Conservation (phyloP, 2,329 filamentous ascomycete genomes). For the Colletotrichum tabaci region DNA sequence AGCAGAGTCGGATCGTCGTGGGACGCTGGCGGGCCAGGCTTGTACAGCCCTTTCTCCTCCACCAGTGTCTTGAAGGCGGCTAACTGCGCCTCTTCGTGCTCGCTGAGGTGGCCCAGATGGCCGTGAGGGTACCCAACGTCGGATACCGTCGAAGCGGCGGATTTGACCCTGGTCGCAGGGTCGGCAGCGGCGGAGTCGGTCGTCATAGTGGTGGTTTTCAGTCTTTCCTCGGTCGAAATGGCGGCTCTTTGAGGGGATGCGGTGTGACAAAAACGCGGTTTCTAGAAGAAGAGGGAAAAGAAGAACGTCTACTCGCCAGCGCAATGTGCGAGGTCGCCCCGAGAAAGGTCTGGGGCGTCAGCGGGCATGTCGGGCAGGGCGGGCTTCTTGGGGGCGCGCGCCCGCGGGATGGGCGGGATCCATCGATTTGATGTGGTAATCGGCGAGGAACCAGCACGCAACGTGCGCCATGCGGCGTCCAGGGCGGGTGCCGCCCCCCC, state of each 20-base stretch:
- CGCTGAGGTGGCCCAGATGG: slow-evolving; percentile 84
- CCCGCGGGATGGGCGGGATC: slow-evolving; percentile 23
- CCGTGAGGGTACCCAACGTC: slow-evolving; percentile 77
- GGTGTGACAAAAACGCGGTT: neutral
- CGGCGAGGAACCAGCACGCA: slow-evolving; percentile 4
- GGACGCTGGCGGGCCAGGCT: slow-evolving; percentile 68
- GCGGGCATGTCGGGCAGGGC: slow-evolving; percentile 21
- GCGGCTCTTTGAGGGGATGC: neutral
- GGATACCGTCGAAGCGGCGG: slow-evolving; percentile 35
- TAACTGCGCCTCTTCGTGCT: slow-evolving; percentile 77
- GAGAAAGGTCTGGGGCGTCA: slow-evolving; percentile 17
- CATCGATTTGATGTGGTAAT: slow-evolving; percentile 32
- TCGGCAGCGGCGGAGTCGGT: slow-evolving; percentile 29
- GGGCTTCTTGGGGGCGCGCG: neutral
- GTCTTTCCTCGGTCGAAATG: neutral
- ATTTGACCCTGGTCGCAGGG: slow-evolving; percentile 35
- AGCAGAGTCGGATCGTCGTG: slow-evolving; percentile 83
- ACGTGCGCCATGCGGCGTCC: neutral
- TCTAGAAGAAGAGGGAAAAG: neutral
- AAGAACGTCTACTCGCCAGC: slow-evolving; percentile 29
- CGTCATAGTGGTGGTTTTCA: slow-evolving; percentile 9
- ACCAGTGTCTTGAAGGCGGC: slow-evolving; percentile 80
- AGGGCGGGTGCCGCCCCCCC: neutral
- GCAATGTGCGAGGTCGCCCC: slow-evolving; percentile 20
- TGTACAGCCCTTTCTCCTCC: slow-evolving; percentile 75